Percentiles rank a stretch among this genome's conserved stretches.
Evolutionary conservation across 139 green algal species (phyloP).

Genomic region (Chlamydomonas schloesseri): DNA sequence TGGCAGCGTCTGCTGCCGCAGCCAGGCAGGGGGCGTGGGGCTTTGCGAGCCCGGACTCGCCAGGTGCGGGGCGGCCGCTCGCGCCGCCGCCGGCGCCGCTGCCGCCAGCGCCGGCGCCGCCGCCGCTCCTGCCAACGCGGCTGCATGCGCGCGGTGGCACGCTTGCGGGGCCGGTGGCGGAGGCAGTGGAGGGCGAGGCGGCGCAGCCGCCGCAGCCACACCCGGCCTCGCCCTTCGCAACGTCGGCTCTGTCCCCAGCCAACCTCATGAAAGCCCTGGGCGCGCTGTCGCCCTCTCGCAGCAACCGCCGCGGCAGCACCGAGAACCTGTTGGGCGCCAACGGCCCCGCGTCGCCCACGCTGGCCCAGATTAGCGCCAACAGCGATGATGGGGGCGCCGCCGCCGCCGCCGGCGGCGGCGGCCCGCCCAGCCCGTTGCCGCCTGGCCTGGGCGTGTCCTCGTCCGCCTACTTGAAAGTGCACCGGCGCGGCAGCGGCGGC

Average conservation of each 20-base stretch:
- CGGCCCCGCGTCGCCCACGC: not conserved
- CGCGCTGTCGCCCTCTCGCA: too few species aligned
- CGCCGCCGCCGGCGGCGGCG: too few species aligned
- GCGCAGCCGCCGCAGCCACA: too few species aligned
- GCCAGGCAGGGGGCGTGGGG: too few species aligned
- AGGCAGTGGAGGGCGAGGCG: not conserved
- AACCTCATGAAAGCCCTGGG: not conserved
- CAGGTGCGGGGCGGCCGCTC: too few species aligned
- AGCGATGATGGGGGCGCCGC: too few species aligned
- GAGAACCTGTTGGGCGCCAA: not conserved
- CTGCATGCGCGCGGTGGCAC: too few species aligned
- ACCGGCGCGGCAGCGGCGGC: too few species aligned
- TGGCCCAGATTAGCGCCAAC: too few species aligned
- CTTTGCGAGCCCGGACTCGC: too few species aligned
- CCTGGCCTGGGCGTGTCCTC: not conserved
- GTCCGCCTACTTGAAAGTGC: not conserved
- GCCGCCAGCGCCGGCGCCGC: too few species aligned
- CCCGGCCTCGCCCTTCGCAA: not conserved
- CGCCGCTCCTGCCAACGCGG: not conserved
- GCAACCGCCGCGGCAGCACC: not conserved
- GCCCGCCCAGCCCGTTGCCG: not conserved
- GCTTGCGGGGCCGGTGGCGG: not conserved
- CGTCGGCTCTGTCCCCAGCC: not conserved
- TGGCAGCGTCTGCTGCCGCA: not conserved
- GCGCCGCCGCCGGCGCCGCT: too few species aligned